phyloP scores from a whole-genome alignment of 2,329 filamentous ascomycete species.

The Pyrenochaeta sp. region DNA sequence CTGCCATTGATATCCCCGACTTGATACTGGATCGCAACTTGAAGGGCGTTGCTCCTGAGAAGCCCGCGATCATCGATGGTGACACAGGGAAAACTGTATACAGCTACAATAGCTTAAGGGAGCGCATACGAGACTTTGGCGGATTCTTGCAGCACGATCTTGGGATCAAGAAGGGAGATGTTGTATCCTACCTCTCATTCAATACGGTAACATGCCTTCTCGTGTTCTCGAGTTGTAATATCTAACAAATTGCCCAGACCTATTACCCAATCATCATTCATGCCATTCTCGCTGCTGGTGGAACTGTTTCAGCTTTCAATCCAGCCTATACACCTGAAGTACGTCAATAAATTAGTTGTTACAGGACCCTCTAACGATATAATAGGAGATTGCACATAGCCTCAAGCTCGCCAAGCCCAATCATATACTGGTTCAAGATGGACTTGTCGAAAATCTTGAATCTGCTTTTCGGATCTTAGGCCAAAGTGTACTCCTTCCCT shows the following conservation, averaged over 20 bases:
- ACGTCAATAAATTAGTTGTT: background rate
- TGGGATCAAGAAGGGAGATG: background rate
- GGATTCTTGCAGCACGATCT: background rate
- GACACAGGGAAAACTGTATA: background rate
- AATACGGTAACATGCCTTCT: background rate
- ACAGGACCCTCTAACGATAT: background rate
- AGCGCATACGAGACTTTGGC: background rate
- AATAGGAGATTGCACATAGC: background rate
- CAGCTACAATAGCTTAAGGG: background rate
- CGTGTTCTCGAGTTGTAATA: background rate
- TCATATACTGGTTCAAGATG: background rate
- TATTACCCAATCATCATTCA: background rate
- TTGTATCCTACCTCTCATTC: slow-evolving; percentile 31
- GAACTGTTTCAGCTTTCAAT: background rate
- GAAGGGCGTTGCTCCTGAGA: too few species aligned
- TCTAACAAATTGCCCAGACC: background rate
- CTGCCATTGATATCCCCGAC: too few species aligned
- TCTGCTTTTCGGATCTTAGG: background rate
- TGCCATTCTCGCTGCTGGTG: background rate
- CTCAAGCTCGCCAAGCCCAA: background rate
- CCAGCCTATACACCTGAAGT: background rate
- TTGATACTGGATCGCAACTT: too few species aligned
- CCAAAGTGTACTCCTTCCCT: background rate
- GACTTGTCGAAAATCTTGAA: background rate
- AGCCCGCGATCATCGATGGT: slow-evolving; percentile 1